Conservation (phyloP, 1,284 basidiomycete genomes). For the Waitea zeae region DNA sequence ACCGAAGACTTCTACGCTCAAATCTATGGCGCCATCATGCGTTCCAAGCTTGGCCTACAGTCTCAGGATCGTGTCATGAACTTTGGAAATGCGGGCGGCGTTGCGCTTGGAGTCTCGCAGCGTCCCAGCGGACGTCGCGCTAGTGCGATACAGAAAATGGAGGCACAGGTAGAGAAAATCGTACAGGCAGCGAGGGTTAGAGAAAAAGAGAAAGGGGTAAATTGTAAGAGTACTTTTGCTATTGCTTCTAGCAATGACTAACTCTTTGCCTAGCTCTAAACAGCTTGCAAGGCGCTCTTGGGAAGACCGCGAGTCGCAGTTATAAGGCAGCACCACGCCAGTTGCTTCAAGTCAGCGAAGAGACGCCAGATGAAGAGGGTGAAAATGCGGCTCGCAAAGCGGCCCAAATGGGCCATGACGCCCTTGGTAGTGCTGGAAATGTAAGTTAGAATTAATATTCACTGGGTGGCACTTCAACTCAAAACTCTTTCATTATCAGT, state of each 20-base stretch:
- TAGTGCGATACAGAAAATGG: slow-evolving; percentile 94
- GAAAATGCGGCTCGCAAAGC: slow-evolving; percentile 50
- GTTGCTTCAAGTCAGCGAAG: slow-evolving; percentile 73
- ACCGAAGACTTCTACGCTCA: slow-evolving; percentile 98
- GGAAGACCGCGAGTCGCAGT: slow-evolving; percentile 81
- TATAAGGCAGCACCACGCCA: slow-evolving; percentile 94
- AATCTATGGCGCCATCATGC: slow-evolving; percentile 75
- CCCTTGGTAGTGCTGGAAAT: slow-evolving; percentile 36
- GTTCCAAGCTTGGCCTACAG: slow-evolving; percentile 60
- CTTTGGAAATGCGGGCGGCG: slow-evolving; percentile 59
- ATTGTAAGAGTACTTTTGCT: slow-evolving; percentile 29
- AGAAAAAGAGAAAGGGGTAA: slow-evolving; percentile 63
- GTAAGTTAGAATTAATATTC: background rate
- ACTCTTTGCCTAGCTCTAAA: slow-evolving; percentile 32
- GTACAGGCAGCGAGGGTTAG: slow-evolving; percentile 83
- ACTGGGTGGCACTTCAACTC: slow-evolving; percentile 2
- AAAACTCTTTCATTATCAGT: slow-evolving; percentile 15
- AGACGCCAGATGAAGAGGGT: slow-evolving; percentile 19
- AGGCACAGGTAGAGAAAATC: slow-evolving; percentile 92
- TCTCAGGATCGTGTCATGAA: slow-evolving; percentile 59
- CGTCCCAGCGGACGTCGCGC: slow-evolving; percentile 58
- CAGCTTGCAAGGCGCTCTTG: slow-evolving; percentile 88
- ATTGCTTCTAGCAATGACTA: slow-evolving; percentile 1
- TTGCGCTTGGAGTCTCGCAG: slow-evolving; percentile 61
- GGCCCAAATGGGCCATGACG: slow-evolving; percentile 52